Base-by-base conservation (phyloP, 208 protist genomes). In the Phytomonas francai region DNA sequence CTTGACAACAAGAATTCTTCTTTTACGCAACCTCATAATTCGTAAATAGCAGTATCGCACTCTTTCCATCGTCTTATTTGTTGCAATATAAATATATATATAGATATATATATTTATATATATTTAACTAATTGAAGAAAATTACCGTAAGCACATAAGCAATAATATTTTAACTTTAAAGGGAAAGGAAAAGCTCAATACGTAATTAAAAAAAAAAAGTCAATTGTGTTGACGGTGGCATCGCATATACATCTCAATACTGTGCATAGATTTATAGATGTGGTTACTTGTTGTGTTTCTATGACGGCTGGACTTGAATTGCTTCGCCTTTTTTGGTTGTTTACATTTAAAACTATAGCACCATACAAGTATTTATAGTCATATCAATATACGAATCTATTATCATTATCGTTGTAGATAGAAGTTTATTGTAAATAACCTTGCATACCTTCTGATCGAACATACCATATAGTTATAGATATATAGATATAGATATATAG, bases 91-190 rank as follows among this genome's bases (percentile, higher is more conserved):
- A 57, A 57, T 27, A 57, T 27, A 36, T 25, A 56, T 36, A 63
- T 9, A 63, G 6, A 63, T 58, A 22, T 63, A 51, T 63, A 63
- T 45, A 51, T 63, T n/a, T 45, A 51, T 63, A 51, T 63, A 63
- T 45, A n/a, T 2, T 56, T 49, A 58, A 34, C 7, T 49, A 63
- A 9, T 45, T 49, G 25, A 7, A 32, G 16, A 62, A 2, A 42
- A 19, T 22, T 63, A 63, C 22, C 54, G 54, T n/a, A 63, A 63
- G 6, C 19, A 6, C 2, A 63, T 49, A 19, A 63, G 16, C 32
- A 63, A 63, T 63, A 63, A 58, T 49, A 58, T 49, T 25, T 49
- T 4, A n/a, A 63, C 12, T 57, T 63, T 49, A 62, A 3, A 42
- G 16, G 16, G 34, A 12, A 3, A 39, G 16, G 12, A 22, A 19